A percentile compares a stretch with the other conserved stretches of the same genome.
phyloP scores from a whole-genome alignment of 352 stramenopile genomes.

The Globisporangium uncinulatum region DNA sequence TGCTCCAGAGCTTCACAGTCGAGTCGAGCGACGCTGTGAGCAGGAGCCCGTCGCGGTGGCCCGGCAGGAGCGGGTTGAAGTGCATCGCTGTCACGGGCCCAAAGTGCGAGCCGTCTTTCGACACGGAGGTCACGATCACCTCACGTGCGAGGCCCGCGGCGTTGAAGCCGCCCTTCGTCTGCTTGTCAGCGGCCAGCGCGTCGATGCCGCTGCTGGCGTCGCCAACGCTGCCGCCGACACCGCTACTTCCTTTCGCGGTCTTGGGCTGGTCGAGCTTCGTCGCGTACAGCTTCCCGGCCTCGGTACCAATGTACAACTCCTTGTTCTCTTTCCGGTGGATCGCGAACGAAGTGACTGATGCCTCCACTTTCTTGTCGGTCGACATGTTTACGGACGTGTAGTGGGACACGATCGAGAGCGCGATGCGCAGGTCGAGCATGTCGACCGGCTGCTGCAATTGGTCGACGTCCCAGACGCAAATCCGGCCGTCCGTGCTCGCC shows the following conservation, averaged over 20 bases:
- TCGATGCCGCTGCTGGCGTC: conserved; percentile 13
- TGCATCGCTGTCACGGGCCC: conserved; percentile 82
- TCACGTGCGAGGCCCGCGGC: conserved; percentile 30
- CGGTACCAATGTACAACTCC: conserved; percentile 79
- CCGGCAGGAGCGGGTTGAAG: conserved; percentile 66
- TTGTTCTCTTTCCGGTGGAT: conserved; percentile 80
- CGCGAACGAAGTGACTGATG: conserved; percentile 75
- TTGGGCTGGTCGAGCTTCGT: conserved; percentile 75
- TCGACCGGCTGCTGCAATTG: conserved; percentile 80
- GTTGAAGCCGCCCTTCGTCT: conserved; percentile 21
- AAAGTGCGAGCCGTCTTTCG: conserved; percentile 71
- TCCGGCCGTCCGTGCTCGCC: conserved; percentile 79
- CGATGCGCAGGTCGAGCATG: conserved; percentile 79
- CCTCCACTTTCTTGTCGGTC: conserved; percentile 84
- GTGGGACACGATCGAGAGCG: conserved; percentile 72
- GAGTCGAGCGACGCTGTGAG: conserved; percentile 84
- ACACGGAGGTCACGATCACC: conserved; percentile 63
- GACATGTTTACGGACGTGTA: conserved; percentile 55
- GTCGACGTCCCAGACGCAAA: conserved; percentile 84
- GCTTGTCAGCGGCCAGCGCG: conserved; percentile 28
- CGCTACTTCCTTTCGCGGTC: conserved; percentile 32
- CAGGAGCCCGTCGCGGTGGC: conserved; percentile 70
- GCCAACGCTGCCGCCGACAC: conserved; percentile 4
- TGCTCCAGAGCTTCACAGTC: conserved; percentile 86
- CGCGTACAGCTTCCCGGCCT: conserved; percentile 74